phyloP scores from a whole-genome alignment of 345 rosid genomes.

The Salix purpurea region DNA sequence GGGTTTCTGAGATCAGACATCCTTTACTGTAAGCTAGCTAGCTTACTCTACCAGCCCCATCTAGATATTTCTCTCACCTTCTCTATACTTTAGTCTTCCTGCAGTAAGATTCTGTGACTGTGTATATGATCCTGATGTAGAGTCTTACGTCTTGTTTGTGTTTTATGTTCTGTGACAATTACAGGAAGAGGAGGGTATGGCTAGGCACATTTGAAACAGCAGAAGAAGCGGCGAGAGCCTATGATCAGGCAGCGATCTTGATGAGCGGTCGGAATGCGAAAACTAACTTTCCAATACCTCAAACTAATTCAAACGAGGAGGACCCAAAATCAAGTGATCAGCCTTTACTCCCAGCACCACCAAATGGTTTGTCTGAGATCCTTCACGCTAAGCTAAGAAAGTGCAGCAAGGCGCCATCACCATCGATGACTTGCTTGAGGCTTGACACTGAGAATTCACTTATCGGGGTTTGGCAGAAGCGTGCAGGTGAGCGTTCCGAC shows the following conservation, averaged over 20 bases:
- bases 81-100: not conserved
- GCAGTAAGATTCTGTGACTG: not conserved
- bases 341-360: conserved; percentile 3
- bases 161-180: not conserved
- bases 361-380: conserved; percentile 41
- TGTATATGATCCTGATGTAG: not conserved
- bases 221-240: conserved; percentile 31
- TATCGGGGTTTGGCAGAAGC: conserved; percentile 83
- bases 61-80: not conserved
- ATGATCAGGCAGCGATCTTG: conserved; percentile 40
- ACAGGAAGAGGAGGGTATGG: conserved; percentile 43
- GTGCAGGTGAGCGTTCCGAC: conserved; percentile 55
- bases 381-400: conserved; percentile 60
- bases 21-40: conserved; percentile 24
- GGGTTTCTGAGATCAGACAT: conserved; percentile 32
- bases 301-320: conserved; percentile 5
- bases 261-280: conserved; percentile 42
- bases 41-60: not conserved
- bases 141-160: not conserved
- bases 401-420: conserved; percentile 56
- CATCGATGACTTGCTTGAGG: conserved; percentile 72
- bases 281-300: conserved; percentile 32
- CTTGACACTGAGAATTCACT: conserved; percentile 68
- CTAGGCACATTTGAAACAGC: conserved; percentile 45
- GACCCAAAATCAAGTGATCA: not conserved